Evolutionary conservation across 2,329 filamentous ascomycete genomes (phyloP), one percentile per base, ranked within the genome.

Genomic region (Fusarium torulosum): DNA sequence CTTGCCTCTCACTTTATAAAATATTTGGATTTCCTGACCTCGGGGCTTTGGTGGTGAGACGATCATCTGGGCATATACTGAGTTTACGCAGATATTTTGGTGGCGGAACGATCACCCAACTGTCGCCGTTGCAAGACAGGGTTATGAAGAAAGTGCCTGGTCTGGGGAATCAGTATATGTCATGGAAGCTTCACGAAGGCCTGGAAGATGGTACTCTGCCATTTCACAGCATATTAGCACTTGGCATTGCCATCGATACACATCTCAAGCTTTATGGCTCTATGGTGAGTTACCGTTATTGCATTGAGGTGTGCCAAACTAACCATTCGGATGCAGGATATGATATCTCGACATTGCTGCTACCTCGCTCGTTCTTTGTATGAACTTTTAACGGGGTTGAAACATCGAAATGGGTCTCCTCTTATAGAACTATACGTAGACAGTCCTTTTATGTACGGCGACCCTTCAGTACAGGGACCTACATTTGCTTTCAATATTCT

Each of bases 121-220:
- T 86, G 80, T 65, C 63, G 8, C 73, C 73, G 11, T 52, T 74
- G 15, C 70, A 68, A 27, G 70, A 71, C n/a, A 53, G 62, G 20
- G 63, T 73, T 37, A 59, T 54, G 38, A 75, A 89, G 84, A 75
- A 76, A 45, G 58, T 72, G 4, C 72, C 75, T 54, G 80, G 80
- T 7, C 66, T 79, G 8, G 79, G 80, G 69, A 80, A 66, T 29
- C 71, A 75, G 21, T 69, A 72, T 23, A 67, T 75, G 17, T 70
- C 72, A 3, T 82, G 81, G 51, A 79, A 81, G 44, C 77, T 89
- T 5, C 87, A 90, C 70, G 86, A 89, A 41, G 81, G 82, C 3
- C 81, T 91, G 9, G 90, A 92, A 72, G 90, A 92, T 68, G 89
- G 89, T 2, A 91, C 88, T 2, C 77, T 89, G 11, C 86, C 88